Evolutionary conservation across 2,329 filamentous ascomycete genomes (phyloP).

Genomic region (Hypoxylon sp.): DNA sequence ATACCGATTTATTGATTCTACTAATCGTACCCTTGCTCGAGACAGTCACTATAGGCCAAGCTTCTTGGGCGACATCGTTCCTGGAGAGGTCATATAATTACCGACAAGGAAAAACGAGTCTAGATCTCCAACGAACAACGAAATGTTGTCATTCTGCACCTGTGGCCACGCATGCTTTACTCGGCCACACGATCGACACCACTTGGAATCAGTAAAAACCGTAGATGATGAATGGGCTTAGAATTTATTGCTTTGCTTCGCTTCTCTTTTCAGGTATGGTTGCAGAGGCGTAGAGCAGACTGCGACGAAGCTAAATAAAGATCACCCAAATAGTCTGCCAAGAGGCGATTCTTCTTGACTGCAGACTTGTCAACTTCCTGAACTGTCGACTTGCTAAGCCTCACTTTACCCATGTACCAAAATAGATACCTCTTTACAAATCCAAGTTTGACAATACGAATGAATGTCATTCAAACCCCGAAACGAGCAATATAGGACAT

Average conservation of each 20-base stretch:
- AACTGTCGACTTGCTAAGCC: slow-evolving; percentile 7
- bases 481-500: slow-evolving; percentile 13
- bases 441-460: not conserved
- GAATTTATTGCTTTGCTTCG: too few relatives aligned
- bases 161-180: too few relatives aligned
- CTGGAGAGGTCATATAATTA: slow-evolving; percentile 11
- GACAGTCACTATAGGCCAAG: slow-evolving; percentile 3
- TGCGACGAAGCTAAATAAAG: slow-evolving; percentile 5
- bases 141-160: slow-evolving; percentile 10
- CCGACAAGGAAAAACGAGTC: slow-evolving; percentile 8
- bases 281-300: slow-evolving; percentile 6
- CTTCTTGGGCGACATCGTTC: not conserved
- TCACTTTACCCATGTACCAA: slow-evolving; percentile 2
- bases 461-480: not conserved
- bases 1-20: not conserved
- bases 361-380: slow-evolving; percentile 1
- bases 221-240: too few relatives aligned
- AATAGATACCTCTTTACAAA: not conserved
- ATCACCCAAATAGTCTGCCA: too few relatives aligned
- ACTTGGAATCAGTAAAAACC: slow-evolving; percentile 2
- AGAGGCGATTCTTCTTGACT: too few relatives aligned
- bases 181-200: not conserved
- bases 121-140: slow-evolving; percentile 7
- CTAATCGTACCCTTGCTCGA: too few relatives aligned
- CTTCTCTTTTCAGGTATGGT: too few relatives aligned